These are phyloP conservation scores for Gossypium australe DNA, from an alignment of 345 rosid genomes.

Conservation along the genomic window DNA sequence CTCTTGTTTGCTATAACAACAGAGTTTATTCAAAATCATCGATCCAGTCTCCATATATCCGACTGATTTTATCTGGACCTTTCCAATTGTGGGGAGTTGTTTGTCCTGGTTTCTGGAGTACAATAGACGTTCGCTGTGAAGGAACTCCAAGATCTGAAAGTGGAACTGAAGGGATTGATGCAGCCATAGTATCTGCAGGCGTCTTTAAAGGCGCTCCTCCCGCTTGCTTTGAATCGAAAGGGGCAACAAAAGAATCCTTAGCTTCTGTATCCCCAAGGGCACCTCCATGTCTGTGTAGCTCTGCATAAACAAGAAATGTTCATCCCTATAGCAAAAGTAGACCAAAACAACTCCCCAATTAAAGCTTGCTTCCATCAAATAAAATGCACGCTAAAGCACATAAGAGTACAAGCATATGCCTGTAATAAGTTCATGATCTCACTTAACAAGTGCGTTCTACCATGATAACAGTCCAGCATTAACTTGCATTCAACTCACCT, in stretches of 20 bases:
- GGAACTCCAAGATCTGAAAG: slow-evolving; percentile 63
- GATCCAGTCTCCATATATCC: slow-evolving; percentile 99
- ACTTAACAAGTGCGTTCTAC: not conserved
- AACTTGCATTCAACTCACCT: not conserved
- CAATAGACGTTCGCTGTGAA: slow-evolving; percentile 63
- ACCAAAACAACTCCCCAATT: not conserved
- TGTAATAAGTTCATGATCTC: not conserved
- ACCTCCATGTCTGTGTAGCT: slow-evolving; percentile 85
- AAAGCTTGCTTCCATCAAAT: not conserved
- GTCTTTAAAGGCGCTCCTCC: slow-evolving; percentile 54
- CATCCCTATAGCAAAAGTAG: not conserved
- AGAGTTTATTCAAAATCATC: slow-evolving; percentile 65
- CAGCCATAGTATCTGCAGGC: slow-evolving; percentile 39
- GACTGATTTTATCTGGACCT: slow-evolving; percentile 91
- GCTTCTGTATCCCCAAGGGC: slow-evolving; percentile 61
- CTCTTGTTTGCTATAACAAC: not conserved
- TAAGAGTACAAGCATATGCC: not conserved
- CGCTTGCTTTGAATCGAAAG: slow-evolving; percentile 51
- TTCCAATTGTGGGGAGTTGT: slow-evolving; percentile 91
- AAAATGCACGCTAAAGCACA: too few relatives aligned
- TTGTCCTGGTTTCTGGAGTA: slow-evolving; percentile 73
- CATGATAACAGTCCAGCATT: not conserved
- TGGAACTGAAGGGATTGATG: slow-evolving; percentile 44
- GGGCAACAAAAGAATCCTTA: slow-evolving; percentile 46
- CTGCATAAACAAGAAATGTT: slow-evolving; percentile 30